These are phyloP conservation scores for Candida peoriensis DNA, from an alignment of 805 yeast species.

Conservation along the genomic window DNA sequence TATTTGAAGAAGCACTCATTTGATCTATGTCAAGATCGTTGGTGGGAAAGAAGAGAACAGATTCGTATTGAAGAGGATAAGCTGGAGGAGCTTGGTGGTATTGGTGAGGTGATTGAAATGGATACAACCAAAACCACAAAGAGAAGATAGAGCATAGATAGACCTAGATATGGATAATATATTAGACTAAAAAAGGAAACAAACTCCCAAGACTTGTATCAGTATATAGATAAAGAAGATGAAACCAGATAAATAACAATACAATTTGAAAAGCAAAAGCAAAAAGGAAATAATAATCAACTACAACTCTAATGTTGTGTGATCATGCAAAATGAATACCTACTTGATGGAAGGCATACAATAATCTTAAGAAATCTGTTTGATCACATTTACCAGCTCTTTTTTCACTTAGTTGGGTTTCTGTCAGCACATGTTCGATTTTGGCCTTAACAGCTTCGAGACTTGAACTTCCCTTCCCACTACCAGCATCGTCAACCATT, in stretches of 20 bases:
- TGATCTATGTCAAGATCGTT: slow-evolving; percentile 87
- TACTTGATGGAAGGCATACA: slow-evolving; percentile 93
- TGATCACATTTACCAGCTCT: slow-evolving; percentile 95
- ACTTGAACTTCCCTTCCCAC: slow-evolving; percentile 33
- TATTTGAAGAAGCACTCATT: slow-evolving; percentile 84
- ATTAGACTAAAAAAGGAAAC: too few relatives aligned
- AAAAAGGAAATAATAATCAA: too few relatives aligned
- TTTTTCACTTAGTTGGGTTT: slow-evolving; percentile 77
- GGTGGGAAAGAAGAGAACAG: slow-evolving; percentile 98
- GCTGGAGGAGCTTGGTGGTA: slow-evolving; percentile 86
- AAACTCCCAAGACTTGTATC: not conserved
- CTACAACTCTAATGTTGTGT: not conserved
- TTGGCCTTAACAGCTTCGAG: slow-evolving; percentile 53
- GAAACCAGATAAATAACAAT: slow-evolving; percentile 3
- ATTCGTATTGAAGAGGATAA: slow-evolving; percentile 84
- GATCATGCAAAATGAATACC: slow-evolving; percentile 88
- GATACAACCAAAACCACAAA: slow-evolving; percentile 47
- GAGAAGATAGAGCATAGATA: slow-evolving; percentile 43
- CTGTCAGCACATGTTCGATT: slow-evolving; percentile 66
- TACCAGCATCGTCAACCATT: slow-evolving; percentile 33
- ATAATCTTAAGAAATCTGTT: slow-evolving; percentile 79
- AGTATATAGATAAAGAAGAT: not conserved
- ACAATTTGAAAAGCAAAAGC: too few relatives aligned
- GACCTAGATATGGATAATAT: too few relatives aligned
- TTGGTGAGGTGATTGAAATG: slow-evolving; percentile 78